Conservation (phyloP, 306 rosid genomes). For the Senna siamea region DNA sequence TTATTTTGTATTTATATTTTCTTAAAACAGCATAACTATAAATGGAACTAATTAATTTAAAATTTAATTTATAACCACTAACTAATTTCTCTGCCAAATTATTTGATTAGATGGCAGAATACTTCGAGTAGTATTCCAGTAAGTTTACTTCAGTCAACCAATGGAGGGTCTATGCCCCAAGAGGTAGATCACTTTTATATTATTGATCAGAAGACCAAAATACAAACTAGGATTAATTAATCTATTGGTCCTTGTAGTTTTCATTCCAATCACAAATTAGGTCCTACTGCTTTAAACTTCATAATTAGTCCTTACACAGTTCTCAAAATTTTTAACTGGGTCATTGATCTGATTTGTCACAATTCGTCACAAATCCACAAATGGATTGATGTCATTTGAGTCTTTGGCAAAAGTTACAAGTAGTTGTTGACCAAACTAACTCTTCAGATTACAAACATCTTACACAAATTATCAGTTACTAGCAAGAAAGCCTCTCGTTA, state of each 20-base stretch:
- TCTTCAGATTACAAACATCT: not conserved
- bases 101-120: not conserved
- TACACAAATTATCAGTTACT: not conserved
- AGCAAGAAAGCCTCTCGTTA: not conserved
- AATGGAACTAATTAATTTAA: not conserved
- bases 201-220: constrained; percentile 34
- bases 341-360: not conserved
- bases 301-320: not conserved
- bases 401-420: not conserved
- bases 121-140: constrained; percentile 1
- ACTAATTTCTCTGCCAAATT: not conserved
- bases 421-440: not conserved
- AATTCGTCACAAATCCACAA: not conserved
- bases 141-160: constrained; percentile 28
- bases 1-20: not conserved
- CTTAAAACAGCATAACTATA: not conserved
- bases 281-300: not conserved
- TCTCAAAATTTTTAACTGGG: not conserved
- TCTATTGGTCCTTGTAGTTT: not conserved
- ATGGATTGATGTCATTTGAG: not conserved
- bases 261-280: not conserved
- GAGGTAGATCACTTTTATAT: constrained; percentile 22
- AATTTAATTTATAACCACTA: not conserved
- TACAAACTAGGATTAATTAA: not conserved
- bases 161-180: constrained; percentile 20